Evolutionary conservation across 2,329 filamentous ascomycete genomes (phyloP), one percentile per base, ranked within the genome.

Genomic region (Talaromyces sp.): DNA sequence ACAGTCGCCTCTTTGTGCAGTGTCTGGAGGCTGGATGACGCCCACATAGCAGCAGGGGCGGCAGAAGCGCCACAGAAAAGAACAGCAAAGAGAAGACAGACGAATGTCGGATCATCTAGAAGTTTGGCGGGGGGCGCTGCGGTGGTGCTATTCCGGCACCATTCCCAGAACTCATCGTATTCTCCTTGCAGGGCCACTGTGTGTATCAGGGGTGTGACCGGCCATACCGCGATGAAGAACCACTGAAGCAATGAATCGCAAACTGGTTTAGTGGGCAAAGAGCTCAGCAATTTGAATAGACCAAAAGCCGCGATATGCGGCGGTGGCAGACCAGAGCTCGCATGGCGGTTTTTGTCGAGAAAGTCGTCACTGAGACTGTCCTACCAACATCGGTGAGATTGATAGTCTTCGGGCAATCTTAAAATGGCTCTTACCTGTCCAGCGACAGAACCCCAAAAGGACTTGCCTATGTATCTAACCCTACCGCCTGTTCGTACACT

Each of bases 161-260:
- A 60, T 49, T 56, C 58, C 58, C 58, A 60, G 42, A 60, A 56
- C 11, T 60, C 58, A 49, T 60, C 52, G 32, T 56, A 60, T 4
- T 60, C 42, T 39, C 52, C 9, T 49, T 36, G 58, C n/a, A 60
- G 9, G 9, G 52, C 56, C 1, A 36, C 33, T 36, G 3, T 6
- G 44, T 60, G 51, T 44, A 60, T 32, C 25, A 60, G 22, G 13
- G 58, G 58, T n/a, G 10, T 17, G 17, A 60, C 17, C 9, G 58
- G 58, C 51, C 58, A 55, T 19, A 55, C 58, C 15, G n/a, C n/a
- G 11, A 49, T 19, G 27, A 60, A 55, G 42, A 60, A 60, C 3
- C 19, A 15, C 1, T 30, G n/a, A n/a, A 54, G 27, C 52, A 54
- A 28, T 17, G 27, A 25, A 54, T 54, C 58, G n/a, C 51, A 60